Conservation (phyloP, 139 green algal species). For the Chlamydomonas sp. region DNA sequence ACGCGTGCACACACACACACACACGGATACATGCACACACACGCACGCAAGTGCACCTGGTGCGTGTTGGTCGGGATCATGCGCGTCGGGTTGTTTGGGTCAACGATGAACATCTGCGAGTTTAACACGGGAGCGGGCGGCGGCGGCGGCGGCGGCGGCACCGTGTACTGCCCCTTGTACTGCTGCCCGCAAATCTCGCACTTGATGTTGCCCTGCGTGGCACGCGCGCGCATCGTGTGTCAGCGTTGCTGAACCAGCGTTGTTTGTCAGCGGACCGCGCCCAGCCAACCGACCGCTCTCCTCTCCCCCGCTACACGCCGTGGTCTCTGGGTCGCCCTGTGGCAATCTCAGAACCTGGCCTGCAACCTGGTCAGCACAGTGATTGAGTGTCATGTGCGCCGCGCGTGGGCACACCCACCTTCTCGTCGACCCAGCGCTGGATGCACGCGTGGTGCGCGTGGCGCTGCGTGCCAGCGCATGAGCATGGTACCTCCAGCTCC, state of each 20-base stretch:
- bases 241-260: too few species aligned
- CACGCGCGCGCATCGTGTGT: too few species aligned
- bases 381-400: too few species aligned
- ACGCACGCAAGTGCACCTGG: slow-evolving; percentile 2
- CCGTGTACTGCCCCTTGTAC: slow-evolving; percentile 23
- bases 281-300: background rate
- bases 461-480: slow-evolving; percentile 19
- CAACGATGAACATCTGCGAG: slow-evolving; percentile 16
- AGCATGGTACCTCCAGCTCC: slow-evolving; percentile 24
- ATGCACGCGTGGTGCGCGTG: slow-evolving; percentile 32
- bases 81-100: background rate
- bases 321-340: too few species aligned
- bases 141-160: background rate
- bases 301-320: background rate
- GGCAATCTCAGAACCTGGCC: too few species aligned
- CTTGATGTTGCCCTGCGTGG: slow-evolving; percentile 18
- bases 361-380: too few species aligned
- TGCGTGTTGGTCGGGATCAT: too few species aligned
- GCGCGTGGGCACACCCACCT: too few species aligned
- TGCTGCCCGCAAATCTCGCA: slow-evolving; percentile 30
- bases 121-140: background rate
- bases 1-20: too few species aligned
- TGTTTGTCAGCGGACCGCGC: too few species aligned
- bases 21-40: slow-evolving; percentile 16
- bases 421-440: slow-evolving; percentile 36